Percentiles rank a stretch among this genome's conserved stretches.
Conservation (phyloP, 1,139 yeast species). For the Lizanozyma gosingica region DNA sequence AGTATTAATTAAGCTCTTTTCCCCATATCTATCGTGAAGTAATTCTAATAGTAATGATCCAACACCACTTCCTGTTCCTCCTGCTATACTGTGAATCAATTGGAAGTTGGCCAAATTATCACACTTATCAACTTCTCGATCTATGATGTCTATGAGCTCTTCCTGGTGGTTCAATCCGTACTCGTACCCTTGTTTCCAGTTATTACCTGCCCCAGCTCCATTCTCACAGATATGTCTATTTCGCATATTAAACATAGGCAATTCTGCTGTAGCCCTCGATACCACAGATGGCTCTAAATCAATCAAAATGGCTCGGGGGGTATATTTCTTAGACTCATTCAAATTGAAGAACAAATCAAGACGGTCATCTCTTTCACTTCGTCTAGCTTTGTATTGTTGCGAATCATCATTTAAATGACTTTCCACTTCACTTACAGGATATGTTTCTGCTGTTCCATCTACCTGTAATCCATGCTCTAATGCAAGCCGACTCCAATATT, state of each 20-base stretch:
- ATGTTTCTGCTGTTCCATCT: constrained; percentile 51
- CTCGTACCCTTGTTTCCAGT: constrained; percentile 87
- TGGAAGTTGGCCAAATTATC: constrained; percentile 89
- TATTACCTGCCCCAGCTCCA: constrained; percentile 92
- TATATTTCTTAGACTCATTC: constrained; percentile 67
- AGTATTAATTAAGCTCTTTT: constrained; percentile 76
- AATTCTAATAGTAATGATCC: constrained; percentile 78
- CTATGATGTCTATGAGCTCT: constrained; percentile 70
- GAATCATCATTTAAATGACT: constrained; percentile 4
- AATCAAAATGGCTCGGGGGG: constrained; percentile 78
- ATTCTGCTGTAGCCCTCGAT: constrained; percentile 46
- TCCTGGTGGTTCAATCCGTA: constrained; percentile 68
- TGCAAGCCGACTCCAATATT: constrained; percentile 88
- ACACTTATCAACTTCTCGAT: constrained; percentile 84
- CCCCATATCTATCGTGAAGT: constrained; percentile 67
- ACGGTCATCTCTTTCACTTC: constrained; percentile 49
- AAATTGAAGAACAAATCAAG: constrained; percentile 79
- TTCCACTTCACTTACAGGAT: constrained; percentile 13
- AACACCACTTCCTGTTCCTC: constrained; percentile 96
- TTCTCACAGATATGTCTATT: constrained; percentile 70
- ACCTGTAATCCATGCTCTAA: constrained; percentile 75
- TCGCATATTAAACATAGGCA: constrained; percentile 76
- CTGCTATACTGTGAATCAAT: constrained; percentile 92
- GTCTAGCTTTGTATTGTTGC: constrained; percentile 14
- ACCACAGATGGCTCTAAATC: constrained; percentile 92